Evolutionary conservation across 306 rosid genomes (phyloP), one percentile per base, ranked within the genome.

Genomic region (Elaeagnus macrophylla): DNA sequence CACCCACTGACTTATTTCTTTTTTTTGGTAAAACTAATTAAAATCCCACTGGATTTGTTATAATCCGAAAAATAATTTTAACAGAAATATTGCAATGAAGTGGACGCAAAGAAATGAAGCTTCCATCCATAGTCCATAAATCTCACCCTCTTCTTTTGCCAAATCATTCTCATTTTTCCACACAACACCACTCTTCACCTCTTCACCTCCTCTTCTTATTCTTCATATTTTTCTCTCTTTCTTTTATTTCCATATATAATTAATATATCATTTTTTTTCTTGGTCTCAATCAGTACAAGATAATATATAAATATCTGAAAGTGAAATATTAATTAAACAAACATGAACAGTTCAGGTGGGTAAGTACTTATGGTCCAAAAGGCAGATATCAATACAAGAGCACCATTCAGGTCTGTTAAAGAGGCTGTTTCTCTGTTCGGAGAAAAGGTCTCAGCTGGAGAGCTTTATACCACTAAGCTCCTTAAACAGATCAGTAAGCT

Each of bases 21-120:
- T 25, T 3, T 25, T 25, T 25, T 25, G 46, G 46, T 13, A 10
- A 41, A 13, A 9, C 13, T n/a, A n/a, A n/a, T n/a, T 6, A 10
- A 3, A 41, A n/a, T 59, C 67, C 85, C 83, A 74, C 83, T 89
- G 70, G 74, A 67, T 82, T 70, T 65, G 35, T 0, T 7, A 13
- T 9, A 4, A 42, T 42, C 58, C 50, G 63, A 69, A 61, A 50
- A 70, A 39, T 32, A 32, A 54, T 57, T 25, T 25, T 25, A 68
- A 81, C 86, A 74, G 86, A 83, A 77, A 75, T n/a, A n/a, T n/a
- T 90, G 81, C 60, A 79, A 94, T 90, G 97, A 81, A 90, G 97
- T 90, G 94, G 79, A 90, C 81, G 94, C 94, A 73, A 90, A 86
- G 97, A 79, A 90, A 90, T 74, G 95, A 90, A 90, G 89, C 81